Evolutionary conservation across 2,329 filamentous ascomycete genomes (phyloP), one percentile per base, ranked within the genome.

Genomic region (Lasiodiplodia theobromae): DNA sequence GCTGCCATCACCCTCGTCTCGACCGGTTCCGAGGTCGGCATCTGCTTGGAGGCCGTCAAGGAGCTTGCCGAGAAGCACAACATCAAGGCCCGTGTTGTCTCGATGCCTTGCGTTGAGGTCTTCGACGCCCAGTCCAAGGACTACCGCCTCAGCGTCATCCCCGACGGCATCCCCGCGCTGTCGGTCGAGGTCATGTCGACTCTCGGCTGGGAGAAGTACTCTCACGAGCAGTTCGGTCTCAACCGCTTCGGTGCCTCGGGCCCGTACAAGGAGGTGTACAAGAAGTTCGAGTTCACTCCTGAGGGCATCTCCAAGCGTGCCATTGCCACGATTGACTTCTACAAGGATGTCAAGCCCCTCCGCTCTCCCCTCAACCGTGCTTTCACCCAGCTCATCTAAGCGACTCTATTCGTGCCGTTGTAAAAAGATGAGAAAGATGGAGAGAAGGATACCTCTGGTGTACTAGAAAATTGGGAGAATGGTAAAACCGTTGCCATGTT

Each of bases 261-360:
- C 77, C 91, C 95, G 74, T 98, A 98, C 88, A 95, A 95, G 91
- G 91, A 98, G 77, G 94, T 99, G 71, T 99, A 99, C 89, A 91
- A 92, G 92, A 98, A 97, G 89, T 99, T 99, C 85, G 96, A 98
- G 84, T 98, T 99, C 87, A 99, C 95, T 62, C 92, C 96, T 66
- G 95, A 97, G 84, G 96, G 96, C 73, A 92, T 99, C 81, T 87
- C 92, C 85, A 97, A 98, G 92, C 94, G 96, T 77, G 96, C 95
- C 70, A 82, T 93, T 72, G 91, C 92, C 75, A 99, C 96, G 72
- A 86, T 98, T 77, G 90, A 98, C 81, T 99, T 97, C 90, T 99
- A 94, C 91, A 98, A 97, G 92, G 92, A 91, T 74, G 89, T 92
- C 80, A 94, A 95, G 85, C 87, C 84, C 60, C 80, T 97, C 78